These are phyloP conservation scores for Royoungia palumana DNA, from an alignment of 768 basidiomycete genomes.

Conservation along the genomic window DNA sequence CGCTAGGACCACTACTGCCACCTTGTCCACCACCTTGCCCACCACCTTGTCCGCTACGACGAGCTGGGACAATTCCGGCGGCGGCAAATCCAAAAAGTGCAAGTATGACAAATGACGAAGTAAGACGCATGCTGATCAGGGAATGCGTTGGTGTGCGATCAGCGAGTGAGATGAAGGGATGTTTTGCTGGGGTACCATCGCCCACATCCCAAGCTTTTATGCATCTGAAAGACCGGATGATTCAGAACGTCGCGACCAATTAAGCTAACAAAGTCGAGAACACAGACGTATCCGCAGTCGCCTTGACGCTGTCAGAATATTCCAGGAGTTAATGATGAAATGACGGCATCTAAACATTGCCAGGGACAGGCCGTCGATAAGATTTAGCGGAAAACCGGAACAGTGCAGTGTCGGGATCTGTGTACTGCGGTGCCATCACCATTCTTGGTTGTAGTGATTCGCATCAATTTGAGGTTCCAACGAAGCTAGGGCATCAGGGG, in stretches of 20 bases:
- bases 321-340: not conserved
- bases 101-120: constrained; percentile 1
- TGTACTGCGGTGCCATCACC: not conserved
- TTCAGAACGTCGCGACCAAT: not conserved
- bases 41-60: not conserved
- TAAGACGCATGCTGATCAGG: constrained; percentile 8
- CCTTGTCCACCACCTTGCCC: not conserved
- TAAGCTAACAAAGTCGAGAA: no score
- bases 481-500: not conserved
- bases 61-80: constrained; percentile 4
- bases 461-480: not conserved
- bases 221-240: not conserved
- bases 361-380: not conserved
- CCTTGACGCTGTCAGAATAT: not conserved
- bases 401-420: not conserved
- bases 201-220: constrained; percentile 6
- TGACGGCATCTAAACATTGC: not conserved
- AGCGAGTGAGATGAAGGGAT: not conserved
- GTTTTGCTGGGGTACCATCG: not conserved
- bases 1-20: not conserved
- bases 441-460: not conserved
- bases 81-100: constrained; percentile 1
- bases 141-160: not conserved
- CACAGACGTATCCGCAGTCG: constrained; percentile 8
- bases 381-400: not conserved